Conservation (phyloP, 257 asterid genomes). For the Penstemon barbatus region DNA sequence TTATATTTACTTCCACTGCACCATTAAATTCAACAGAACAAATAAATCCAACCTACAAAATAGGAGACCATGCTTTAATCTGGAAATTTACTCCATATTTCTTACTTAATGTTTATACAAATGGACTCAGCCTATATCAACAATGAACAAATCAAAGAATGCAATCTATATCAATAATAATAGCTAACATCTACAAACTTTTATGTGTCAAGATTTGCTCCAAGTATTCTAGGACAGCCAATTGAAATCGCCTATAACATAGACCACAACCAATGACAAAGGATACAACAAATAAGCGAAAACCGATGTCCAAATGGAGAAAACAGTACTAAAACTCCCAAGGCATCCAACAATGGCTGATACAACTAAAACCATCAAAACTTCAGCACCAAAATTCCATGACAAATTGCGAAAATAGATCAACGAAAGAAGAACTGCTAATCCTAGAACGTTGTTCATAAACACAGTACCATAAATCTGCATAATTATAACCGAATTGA, state of each 20-base stretch:
- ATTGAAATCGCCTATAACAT: conserved; percentile 35
- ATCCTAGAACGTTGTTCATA: conserved; percentile 57
- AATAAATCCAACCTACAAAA: too few species aligned
- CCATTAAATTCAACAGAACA: too few species aligned
- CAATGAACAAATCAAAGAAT: conserved; percentile 6
- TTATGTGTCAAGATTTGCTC: neutral
- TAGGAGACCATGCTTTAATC: too few species aligned
- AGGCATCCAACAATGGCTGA: conserved; percentile 46
- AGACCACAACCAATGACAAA: conserved; percentile 47
- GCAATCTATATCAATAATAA: neutral
- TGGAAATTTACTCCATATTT: too few species aligned
- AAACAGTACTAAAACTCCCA: conserved; percentile 37
- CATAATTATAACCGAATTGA: conserved; percentile 2
- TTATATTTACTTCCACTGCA: too few species aligned
- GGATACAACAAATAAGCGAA: conserved; percentile 52
- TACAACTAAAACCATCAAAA: conserved; percentile 42
- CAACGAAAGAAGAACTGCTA: conserved; percentile 47
- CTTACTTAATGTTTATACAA: neutral
- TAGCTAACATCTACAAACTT: neutral
- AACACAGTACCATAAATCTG: conserved; percentile 63
- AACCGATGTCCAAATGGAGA: conserved; percentile 45
- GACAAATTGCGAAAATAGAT: conserved; percentile 43
- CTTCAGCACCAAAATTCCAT: conserved; percentile 49
- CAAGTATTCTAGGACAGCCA: conserved; percentile 29
- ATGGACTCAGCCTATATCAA: neutral